Evolutionary conservation across 2,329 filamentous ascomycete genomes (phyloP).

Genomic region (Calonectria pteridis): DNA sequence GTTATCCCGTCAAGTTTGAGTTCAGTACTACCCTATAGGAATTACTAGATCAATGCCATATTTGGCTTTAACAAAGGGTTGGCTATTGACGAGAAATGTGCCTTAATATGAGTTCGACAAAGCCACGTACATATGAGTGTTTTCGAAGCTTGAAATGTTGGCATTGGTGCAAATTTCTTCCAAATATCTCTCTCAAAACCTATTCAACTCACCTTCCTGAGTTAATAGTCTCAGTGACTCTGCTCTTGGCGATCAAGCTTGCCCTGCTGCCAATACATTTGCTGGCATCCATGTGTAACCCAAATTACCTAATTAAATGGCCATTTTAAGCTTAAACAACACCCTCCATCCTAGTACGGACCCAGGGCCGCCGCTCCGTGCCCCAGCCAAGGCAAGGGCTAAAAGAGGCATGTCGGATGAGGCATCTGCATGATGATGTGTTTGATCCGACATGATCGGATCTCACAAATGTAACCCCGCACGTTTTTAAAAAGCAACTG

Average conservation of each 20-base stretch:
- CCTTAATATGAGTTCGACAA: not conserved
- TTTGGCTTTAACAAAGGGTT: not conserved
- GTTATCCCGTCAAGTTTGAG: too few relatives aligned
- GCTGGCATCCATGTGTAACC: not conserved
- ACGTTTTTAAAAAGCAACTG: not conserved
- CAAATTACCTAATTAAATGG: not conserved
- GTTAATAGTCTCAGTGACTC: not conserved
- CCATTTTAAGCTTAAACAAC: slow-evolving; percentile 1
- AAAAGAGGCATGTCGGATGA: not conserved
- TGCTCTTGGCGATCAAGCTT: not conserved
- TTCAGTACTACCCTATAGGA: too few relatives aligned
- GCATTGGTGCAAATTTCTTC: too few relatives aligned
- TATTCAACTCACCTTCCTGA: not conserved
- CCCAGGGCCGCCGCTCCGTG: not conserved
- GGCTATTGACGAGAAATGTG: not conserved
- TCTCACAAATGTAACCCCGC: not conserved
- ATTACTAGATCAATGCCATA: not conserved
- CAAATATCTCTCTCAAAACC: not conserved
- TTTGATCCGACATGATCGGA: not conserved
- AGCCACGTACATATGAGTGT: too few relatives aligned
- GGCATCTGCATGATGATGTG: not conserved
- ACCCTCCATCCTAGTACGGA: not conserved
- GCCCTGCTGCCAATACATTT: not conserved
- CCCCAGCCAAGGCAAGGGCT: not conserved
- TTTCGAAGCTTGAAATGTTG: too few relatives aligned